A percentile compares a stretch with the other conserved stretches of the same genome.
Conservation (phyloP, 805 yeast genomes). For the Candida stauntonica region DNA sequence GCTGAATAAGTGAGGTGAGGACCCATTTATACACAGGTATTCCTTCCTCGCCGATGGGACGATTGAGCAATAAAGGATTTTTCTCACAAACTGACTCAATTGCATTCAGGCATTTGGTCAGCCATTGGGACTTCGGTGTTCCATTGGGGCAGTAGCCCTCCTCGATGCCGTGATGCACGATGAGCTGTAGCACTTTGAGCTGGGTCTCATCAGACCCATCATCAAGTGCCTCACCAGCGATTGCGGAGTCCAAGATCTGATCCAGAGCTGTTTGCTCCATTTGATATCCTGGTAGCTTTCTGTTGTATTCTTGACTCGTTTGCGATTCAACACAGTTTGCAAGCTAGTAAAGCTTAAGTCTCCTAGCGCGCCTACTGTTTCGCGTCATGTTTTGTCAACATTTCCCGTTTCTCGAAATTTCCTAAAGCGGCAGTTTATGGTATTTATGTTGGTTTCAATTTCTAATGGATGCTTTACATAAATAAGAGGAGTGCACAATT, state of each 20-base stretch:
- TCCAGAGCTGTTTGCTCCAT: too few species aligned
- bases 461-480: too few species aligned
- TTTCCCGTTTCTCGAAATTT: too few species aligned
- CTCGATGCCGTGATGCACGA: slow-evolving; percentile 22
- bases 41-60: slow-evolving; percentile 5
- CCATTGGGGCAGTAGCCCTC: slow-evolving; percentile 13
- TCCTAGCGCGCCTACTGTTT: too few species aligned
- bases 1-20: slow-evolving; percentile 18
- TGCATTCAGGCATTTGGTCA: slow-evolving; percentile 19
- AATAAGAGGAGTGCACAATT: too few species aligned
- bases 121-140: slow-evolving; percentile 13
- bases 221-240: slow-evolving; percentile 9
- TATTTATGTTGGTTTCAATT: too few species aligned
- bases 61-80: slow-evolving; percentile 20
- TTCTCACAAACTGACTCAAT: slow-evolving; percentile 22
- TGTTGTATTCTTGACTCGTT: too few species aligned
- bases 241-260: slow-evolving; percentile 16
- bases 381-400: too few species aligned
- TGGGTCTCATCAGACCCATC: slow-evolving; percentile 21
- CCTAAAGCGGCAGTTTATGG: too few species aligned
- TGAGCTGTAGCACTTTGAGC: slow-evolving; percentile 19
- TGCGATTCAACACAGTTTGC: too few species aligned
- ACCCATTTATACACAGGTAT: slow-evolving; percentile 19
- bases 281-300: too few species aligned
- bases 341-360: too few species aligned